Evolutionary conservation across 257 asterid species (phyloP).

Genomic region (Osmanthus fragrans): DNA sequence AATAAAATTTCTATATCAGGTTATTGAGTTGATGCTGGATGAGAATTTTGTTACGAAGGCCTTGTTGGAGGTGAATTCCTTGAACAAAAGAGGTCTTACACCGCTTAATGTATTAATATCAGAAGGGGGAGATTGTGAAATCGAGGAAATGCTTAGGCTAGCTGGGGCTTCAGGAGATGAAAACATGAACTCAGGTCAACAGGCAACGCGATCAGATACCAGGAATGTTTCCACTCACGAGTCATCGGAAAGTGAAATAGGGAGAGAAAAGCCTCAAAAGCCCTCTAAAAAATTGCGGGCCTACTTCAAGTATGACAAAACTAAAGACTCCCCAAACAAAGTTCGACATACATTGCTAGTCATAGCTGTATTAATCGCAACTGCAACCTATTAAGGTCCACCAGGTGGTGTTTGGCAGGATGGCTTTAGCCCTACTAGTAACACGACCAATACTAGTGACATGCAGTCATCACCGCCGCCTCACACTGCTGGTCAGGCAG

Average conservation of each 20-base stretch:
- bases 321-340: constrained; percentile 36
- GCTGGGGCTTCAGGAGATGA: constrained; percentile 28
- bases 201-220: background rate
- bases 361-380: constrained; percentile 43
- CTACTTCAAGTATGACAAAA: constrained; percentile 36
- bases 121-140: constrained; percentile 44
- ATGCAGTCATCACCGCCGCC: background rate
- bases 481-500: constrained; percentile 43
- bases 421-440: background rate
- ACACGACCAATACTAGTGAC: background rate
- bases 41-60: background rate
- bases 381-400: constrained; percentile 59
- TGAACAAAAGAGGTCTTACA: constrained; percentile 32
- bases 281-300: constrained; percentile 26
- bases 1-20: background rate
- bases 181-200: constrained; percentile 5
- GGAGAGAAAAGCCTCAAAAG: background rate
- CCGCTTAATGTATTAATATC: constrained; percentile 30
- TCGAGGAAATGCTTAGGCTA: constrained; percentile 42
- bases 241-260: constrained; percentile 12
- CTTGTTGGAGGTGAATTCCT: constrained; percentile 25
- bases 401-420: constrained; percentile 74
- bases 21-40: constrained; percentile 18
- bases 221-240: constrained; percentile 5
- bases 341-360: constrained; percentile 43